These are phyloP conservation scores for Podospora bellae-mahoneyi DNA, from an alignment of 495 filamentous ascomycete species.

Conservation along the genomic window DNA sequence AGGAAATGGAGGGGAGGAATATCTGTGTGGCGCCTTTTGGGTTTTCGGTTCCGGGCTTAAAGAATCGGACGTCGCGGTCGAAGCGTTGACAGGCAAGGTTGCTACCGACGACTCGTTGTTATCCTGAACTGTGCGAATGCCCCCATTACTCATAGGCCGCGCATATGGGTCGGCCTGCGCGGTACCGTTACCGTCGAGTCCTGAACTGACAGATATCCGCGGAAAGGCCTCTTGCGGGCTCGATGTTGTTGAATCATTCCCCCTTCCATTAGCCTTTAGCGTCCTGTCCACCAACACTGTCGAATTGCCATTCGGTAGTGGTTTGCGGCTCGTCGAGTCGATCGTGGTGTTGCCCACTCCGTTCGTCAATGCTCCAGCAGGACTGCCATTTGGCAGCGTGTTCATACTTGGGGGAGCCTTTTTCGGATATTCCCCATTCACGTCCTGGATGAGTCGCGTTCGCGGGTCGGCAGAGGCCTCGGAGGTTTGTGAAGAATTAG, in stretches of 20 bases:
- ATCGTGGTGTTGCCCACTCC: conserved; percentile 5
- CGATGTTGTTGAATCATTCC: conserved; percentile 6
- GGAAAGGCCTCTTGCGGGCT: conserved; percentile 19
- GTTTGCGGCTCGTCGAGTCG: conserved; percentile 19
- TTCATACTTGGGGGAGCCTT: conserved; percentile 29
- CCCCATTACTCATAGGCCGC: conserved; percentile 17
- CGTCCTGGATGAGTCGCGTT: conserved; percentile 13
- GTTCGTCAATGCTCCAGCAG: conserved; percentile 18
- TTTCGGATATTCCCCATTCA: conserved; percentile 18
- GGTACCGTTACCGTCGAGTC: conserved; percentile 20
- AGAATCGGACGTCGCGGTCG: conserved; percentile 39
- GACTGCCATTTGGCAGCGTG: conserved; percentile 23
- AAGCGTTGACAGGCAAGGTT: conserved; percentile 21
- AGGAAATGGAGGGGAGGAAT: conserved; percentile 68
- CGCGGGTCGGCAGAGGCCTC: conserved; percentile 28
- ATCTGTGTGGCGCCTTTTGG: conserved; percentile 56
- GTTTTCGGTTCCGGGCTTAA: conserved; percentile 41
- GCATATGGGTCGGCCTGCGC: conserved; percentile 31
- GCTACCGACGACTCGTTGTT: conserved; percentile 27
- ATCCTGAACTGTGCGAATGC: conserved; percentile 32
- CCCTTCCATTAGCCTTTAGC: conserved; percentile 7
- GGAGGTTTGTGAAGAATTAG: conserved; percentile 30
- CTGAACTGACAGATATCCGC: conserved; percentile 32
- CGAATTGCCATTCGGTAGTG: conserved; percentile 23
- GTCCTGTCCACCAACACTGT: conserved; percentile 28